These are phyloP conservation scores for Tetrahymena elliotti DNA, from an alignment of 73 alveolate species.

Conservation along the genomic window DNA sequence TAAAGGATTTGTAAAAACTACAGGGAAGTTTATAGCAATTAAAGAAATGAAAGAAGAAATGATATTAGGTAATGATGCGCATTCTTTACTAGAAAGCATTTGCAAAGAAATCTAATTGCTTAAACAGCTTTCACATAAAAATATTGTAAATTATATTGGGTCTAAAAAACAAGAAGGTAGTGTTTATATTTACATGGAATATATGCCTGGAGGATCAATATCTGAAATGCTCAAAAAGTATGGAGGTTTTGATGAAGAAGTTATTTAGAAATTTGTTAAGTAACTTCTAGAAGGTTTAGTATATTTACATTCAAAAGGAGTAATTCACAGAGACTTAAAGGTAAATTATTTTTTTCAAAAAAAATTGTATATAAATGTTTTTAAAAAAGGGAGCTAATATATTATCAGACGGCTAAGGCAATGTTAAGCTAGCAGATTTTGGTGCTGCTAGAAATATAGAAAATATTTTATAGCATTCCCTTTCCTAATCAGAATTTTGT, in stretches of 20 bases:
- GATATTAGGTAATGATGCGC: constrained; percentile 3
- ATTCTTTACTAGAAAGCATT: not conserved
- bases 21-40: constrained; percentile 35
- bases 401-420: constrained; percentile 20
- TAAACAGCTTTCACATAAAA: constrained; percentile 8
- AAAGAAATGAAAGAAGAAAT: constrained; percentile 11
- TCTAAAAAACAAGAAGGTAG: constrained; percentile 1
- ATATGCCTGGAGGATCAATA: constrained; percentile 39
- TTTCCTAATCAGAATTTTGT: not conserved
- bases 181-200: constrained; percentile 26
- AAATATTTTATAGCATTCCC: not conserved
- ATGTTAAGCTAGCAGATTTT: constrained; percentile 30
- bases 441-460: constrained; percentile 35
- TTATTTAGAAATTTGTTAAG: constrained; percentile 10
- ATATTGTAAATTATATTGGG: constrained; percentile 27
- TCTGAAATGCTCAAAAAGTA: constrained; percentile 32
- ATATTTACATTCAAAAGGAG: constrained; percentile 13
- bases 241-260: constrained; percentile 35
- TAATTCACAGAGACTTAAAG: constrained; percentile 34
- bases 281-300: constrained; percentile 21
- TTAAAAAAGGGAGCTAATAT: constrained; percentile 10
- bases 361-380: not conserved
- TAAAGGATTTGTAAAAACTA: not conserved
- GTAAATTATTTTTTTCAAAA: not conserved
- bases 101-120: constrained; percentile 15